Evolutionary conservation across 192 early-diverging fungal genomes (phyloP).

Genomic region (Entomortierella chlamydospora): DNA sequence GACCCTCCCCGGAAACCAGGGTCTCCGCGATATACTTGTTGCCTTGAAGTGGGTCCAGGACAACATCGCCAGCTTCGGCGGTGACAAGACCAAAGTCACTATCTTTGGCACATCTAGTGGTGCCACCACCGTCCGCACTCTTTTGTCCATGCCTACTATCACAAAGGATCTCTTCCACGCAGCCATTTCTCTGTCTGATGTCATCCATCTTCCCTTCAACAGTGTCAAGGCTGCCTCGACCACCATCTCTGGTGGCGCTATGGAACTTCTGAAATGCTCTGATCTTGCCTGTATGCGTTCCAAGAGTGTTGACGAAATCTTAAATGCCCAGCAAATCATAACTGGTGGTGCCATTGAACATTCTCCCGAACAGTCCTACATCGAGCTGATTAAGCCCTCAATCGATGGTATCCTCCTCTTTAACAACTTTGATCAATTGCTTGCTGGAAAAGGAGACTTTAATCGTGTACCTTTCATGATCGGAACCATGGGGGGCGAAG

Average conservation of each 20-base stretch:
- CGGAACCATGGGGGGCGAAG: conserved; percentile 50
- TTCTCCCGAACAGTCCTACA: conserved; percentile 46
- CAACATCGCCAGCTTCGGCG: conserved; percentile 38
- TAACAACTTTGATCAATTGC: conserved; percentile 44
- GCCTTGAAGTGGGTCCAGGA: conserved; percentile 46
- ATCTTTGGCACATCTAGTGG: conserved; percentile 46
- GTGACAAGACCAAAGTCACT: conserved; percentile 35
- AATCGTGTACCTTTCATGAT: conserved; percentile 35
- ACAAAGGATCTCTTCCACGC: conserved; percentile 42
- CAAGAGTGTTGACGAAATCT: conserved; percentile 26
- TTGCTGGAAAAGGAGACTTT: conserved; percentile 36
- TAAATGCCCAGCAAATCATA: conserved; percentile 28
- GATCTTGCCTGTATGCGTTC: conserved; percentile 43
- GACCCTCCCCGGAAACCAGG: conserved; percentile 53
- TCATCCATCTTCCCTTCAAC: conserved; percentile 48
- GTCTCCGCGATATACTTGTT: conserved; percentile 47
- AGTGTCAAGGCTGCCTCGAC: conserved; percentile 34
- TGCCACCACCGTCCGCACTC: conserved; percentile 37
- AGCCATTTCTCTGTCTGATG: conserved; percentile 42
- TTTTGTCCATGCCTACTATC: conserved; percentile 45
- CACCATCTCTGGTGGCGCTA: conserved; percentile 32
- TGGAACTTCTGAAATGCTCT: conserved; percentile 27
- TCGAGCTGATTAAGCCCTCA: conserved; percentile 50
- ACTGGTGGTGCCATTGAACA: conserved; percentile 26
- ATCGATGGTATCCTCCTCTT: conserved; percentile 36